These are phyloP conservation scores for Vitellaria paradoxa DNA, from an alignment of 179 eudicot species.

Conservation along the genomic window DNA sequence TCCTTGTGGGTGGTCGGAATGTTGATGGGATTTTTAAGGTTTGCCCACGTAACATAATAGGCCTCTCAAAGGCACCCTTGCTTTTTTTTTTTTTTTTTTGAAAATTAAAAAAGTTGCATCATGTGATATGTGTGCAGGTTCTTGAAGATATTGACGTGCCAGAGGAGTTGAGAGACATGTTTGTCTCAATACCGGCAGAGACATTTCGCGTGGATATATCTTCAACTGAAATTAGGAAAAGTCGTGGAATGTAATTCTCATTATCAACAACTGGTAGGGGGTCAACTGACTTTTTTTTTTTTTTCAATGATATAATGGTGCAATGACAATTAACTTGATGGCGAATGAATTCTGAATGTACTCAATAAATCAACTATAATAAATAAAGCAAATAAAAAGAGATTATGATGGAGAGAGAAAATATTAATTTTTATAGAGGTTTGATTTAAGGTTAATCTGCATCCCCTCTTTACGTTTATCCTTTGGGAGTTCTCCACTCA, in stretches of 20 bases:
- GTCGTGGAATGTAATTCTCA: conserved; percentile 18
- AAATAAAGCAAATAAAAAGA: too few relatives aligned
- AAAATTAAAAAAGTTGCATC: neutral
- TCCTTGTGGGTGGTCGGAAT: conserved; percentile 88
- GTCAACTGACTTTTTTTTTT: too few relatives aligned
- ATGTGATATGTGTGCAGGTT: conserved; percentile 37
- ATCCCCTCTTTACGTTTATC: too few relatives aligned
- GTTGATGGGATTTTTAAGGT: conserved; percentile 88
- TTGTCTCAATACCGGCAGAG: conserved; percentile 75
- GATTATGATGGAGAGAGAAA: too few relatives aligned
- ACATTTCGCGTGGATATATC: conserved; percentile 86
- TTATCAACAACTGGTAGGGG: neutral
- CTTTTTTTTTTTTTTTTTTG: neutral
- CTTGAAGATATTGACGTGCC: conserved; percentile 89
- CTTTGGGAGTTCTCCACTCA: too few relatives aligned
- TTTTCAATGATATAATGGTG: too few relatives aligned
- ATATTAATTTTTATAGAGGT: too few relatives aligned
- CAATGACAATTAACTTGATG: too few relatives aligned
- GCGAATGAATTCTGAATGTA: too few relatives aligned
- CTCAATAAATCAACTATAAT: too few relatives aligned
- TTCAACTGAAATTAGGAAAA: conserved; percentile 69
- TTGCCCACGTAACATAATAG: conserved; percentile 5
- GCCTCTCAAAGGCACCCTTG: too few relatives aligned
- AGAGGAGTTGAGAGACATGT: conserved; percentile 66
- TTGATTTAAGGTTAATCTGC: too few relatives aligned